These are phyloP conservation scores for Vigna hirtella DNA, from an alignment of 306 rosid species.

Conservation along the genomic window DNA sequence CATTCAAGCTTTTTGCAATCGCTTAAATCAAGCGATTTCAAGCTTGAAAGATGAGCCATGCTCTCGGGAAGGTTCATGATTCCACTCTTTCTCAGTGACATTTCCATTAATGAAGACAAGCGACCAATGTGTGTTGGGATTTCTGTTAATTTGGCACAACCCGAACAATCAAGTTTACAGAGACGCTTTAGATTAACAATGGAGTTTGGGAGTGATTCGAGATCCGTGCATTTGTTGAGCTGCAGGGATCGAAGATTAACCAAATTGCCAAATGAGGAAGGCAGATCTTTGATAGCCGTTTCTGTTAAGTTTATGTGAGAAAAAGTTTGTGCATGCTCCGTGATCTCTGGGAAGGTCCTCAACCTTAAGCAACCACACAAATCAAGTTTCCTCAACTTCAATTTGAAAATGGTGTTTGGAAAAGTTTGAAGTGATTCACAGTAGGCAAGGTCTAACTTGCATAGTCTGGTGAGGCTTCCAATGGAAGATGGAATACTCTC, in stretches of 20 bases:
- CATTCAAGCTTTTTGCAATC: constrained; percentile 41
- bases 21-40: constrained; percentile 46
- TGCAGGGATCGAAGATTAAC: constrained; percentile 22
- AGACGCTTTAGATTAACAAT: constrained; percentile 23
- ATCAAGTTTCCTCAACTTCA: too few relatives aligned
- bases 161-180: background rate
- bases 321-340: too few relatives aligned
- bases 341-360: too few relatives aligned
- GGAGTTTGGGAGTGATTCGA: constrained; percentile 33
- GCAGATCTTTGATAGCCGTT: too few relatives aligned
- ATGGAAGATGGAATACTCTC: too few relatives aligned
- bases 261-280: constrained; percentile 3
- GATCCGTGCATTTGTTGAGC: background rate
- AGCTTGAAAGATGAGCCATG: constrained; percentile 38
- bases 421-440: too few relatives aligned
- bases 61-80: constrained; percentile 39
- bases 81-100: constrained; percentile 13
- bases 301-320: too few relatives aligned
- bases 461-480: too few relatives aligned
- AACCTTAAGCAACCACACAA: too few relatives aligned
- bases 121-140: constrained; percentile 30
- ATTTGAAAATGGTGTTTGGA: background rate
- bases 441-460: too few relatives aligned
- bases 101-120: constrained; percentile 28
- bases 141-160: background rate